Conservation (phyloP, 768 basidiomycete genomes). For the Dioszegia aurantiaca region DNA sequence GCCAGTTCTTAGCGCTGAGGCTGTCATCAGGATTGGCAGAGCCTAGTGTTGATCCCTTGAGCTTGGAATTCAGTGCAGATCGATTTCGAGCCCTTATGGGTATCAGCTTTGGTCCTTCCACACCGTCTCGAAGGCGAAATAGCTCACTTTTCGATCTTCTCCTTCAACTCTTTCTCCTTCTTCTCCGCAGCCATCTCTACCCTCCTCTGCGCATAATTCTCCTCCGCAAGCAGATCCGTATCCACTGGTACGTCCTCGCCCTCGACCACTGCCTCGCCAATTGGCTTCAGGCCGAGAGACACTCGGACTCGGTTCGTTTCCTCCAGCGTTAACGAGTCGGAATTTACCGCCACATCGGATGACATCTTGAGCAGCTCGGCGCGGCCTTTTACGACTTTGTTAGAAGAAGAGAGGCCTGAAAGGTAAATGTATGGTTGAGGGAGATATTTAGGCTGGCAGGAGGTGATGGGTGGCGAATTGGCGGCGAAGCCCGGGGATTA, state of each 20-base stretch:
- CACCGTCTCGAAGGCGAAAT: slow-evolving; percentile 55
- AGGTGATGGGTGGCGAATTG: slow-evolving; percentile 3
- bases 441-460: not conserved
- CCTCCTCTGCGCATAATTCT: slow-evolving; percentile 74
- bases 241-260: slow-evolving; percentile 56
- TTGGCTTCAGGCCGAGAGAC: slow-evolving; percentile 85
- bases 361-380: slow-evolving; percentile 24
- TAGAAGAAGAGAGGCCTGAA: not conserved
- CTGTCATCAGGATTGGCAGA: slow-evolving; percentile 55
- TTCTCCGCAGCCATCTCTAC: slow-evolving; percentile 63
- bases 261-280: slow-evolving; percentile 67
- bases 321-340: slow-evolving; percentile 48
- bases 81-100: slow-evolving; percentile 76
- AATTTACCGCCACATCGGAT: slow-evolving; percentile 23
- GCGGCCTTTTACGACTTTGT: not conserved
- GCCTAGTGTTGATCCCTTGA: slow-evolving; percentile 89
- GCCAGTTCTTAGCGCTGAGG: slow-evolving; percentile 84
- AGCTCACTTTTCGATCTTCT: slow-evolving; percentile 65
- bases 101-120: slow-evolving; percentile 51
- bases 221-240: slow-evolving; percentile 74
- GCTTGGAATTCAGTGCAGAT: slow-evolving; percentile 83
- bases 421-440: not conserved
- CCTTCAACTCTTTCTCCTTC: slow-evolving; percentile 55
- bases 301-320: slow-evolving; percentile 75
- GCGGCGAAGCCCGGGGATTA: not conserved